phyloP scores from a whole-genome alignment of 2,329 filamentous ascomycete species.

The Fusarium subtropicale region DNA sequence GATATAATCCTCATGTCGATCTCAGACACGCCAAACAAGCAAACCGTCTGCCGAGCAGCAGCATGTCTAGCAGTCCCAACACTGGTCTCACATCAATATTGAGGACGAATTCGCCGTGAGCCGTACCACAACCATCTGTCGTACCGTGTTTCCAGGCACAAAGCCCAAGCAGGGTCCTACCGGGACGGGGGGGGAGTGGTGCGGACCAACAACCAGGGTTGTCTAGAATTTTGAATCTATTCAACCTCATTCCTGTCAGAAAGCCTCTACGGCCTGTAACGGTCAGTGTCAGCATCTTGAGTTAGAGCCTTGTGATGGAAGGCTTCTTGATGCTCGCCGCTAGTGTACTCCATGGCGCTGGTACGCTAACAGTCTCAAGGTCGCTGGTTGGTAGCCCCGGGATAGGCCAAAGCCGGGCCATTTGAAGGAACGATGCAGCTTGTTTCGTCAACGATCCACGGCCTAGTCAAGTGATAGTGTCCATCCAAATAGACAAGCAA shows the following conservation, averaged over 20 bases:
- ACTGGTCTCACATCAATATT: slow-evolving; percentile 34
- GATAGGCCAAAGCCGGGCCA: slow-evolving; percentile 39
- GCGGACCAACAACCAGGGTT: slow-evolving; percentile 14
- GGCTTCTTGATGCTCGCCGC: slow-evolving; percentile 27
- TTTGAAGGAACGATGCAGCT: slow-evolving; percentile 34
- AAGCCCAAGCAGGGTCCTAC: slow-evolving; percentile 23
- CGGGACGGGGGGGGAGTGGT: slow-evolving; percentile 25
- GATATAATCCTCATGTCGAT: slow-evolving; percentile 28
- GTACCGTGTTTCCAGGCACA: slow-evolving; percentile 41
- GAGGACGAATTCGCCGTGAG: slow-evolving; percentile 39
- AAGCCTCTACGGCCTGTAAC: slow-evolving; percentile 35
- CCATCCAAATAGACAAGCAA: slow-evolving; percentile 16
- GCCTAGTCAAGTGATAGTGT: slow-evolving; percentile 28
- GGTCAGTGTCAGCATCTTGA: slow-evolving; percentile 28
- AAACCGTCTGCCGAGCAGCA: slow-evolving; percentile 20
- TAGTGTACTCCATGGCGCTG: slow-evolving; percentile 42
- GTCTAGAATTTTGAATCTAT: slow-evolving; percentile 34
- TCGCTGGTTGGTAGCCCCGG: slow-evolving; percentile 29
- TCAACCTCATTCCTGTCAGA: slow-evolving; percentile 37
- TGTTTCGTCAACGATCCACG: slow-evolving; percentile 44
- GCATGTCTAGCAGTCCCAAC: slow-evolving; percentile 17
- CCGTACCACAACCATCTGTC: slow-evolving; percentile 34
- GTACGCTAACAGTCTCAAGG: slow-evolving; percentile 42
- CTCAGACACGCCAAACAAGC: slow-evolving; percentile 36
- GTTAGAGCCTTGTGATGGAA: slow-evolving; percentile 4